Base-by-base conservation (phyloP, 176 grass and related monocot species). In the Hsuehochloa calcarea region DNA sequence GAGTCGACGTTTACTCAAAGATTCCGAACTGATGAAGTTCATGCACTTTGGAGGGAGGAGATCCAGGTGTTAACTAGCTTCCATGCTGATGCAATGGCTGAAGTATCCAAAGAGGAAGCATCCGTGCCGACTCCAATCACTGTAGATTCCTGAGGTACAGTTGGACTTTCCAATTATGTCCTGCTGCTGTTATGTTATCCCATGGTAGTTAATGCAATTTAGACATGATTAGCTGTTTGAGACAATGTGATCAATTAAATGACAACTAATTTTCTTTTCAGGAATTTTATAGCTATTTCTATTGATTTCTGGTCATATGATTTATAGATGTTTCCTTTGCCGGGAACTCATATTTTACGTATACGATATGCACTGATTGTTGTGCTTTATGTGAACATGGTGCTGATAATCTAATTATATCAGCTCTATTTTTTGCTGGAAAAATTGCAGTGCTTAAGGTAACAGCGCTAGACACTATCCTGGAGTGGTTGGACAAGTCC, bases 21-120 rank as follows among this genome's bases (percentile, higher is more conserved):
- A 74, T 99, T 96, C 77, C 78, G 91, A 82, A 99, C 93, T 23
- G 91, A 99, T 50, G 91, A 99, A 87, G 96, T 99, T 80, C 81
- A 94, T 85, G 96, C 96, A 16, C 87, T 99, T 65, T 99, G 96
- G 96, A 96, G 93, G 86, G 96, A 90, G 77, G 86, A 89, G 80
- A 65, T 81, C 55, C 72, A 80, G 35, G 23, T 81, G 61, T 74
- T 80, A 22, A 75, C 40, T 85, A 84, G 81, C 83, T 68, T 62
- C 12, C 58, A 70, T 58, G 69, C 65, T 19, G 50, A 80, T 92
- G 65, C 72, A 74, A 81, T 85, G 68, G 75, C 85, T 44, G 85
- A 88, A 82, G 89, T 89, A 44, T 84, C 62, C 8, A 70, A 70
- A 29, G 84, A 61, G 87, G 88, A 66, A 79, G 58, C 38, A 19